Conservation (phyloP, 257 asterid genomes). For the Gentiana straminea region DNA sequence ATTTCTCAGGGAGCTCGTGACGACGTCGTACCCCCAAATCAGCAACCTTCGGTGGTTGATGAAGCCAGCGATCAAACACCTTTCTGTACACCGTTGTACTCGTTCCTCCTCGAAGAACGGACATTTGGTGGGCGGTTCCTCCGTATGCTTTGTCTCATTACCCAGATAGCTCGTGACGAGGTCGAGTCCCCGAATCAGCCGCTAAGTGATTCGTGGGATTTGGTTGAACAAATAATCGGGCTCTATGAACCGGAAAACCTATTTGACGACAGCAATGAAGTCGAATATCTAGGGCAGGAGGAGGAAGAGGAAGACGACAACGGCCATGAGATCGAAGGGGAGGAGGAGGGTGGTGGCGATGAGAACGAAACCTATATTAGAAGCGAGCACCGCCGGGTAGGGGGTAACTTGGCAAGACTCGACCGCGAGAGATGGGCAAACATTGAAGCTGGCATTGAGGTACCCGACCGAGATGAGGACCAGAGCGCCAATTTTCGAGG, state of each 20-base stretch:
- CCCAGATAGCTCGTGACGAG: constrained; percentile 63
- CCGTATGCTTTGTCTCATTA: constrained; percentile 66
- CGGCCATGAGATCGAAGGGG: constrained; percentile 28
- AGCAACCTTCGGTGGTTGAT: constrained; percentile 25
- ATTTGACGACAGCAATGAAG: constrained; percentile 27
- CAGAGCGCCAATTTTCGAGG: not conserved
- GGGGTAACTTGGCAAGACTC: no score
- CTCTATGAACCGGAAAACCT: constrained; percentile 53
- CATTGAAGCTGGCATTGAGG: constrained; percentile 1
- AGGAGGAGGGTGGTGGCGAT: constrained; percentile 26
- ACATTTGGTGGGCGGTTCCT: constrained; percentile 45
- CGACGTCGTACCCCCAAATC: constrained; percentile 42
- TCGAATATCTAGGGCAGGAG: constrained; percentile 21
- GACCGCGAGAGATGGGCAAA: no score
- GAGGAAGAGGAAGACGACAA: constrained; percentile 16
- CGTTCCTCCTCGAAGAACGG: constrained; percentile 28
- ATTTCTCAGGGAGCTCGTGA: constrained; percentile 67
- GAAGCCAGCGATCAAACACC: no score
- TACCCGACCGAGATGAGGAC: constrained; percentile 27
- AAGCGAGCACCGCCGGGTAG: no score
- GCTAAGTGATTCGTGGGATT: constrained; percentile 36
- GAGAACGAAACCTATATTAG: constrained; percentile 15
- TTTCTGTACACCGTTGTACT: no score
- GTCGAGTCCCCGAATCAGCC: constrained; percentile 37
- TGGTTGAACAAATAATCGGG: constrained; percentile 57